phyloP scores from a whole-genome alignment of 306 rosid genomes.

The Comarum palustre region DNA sequence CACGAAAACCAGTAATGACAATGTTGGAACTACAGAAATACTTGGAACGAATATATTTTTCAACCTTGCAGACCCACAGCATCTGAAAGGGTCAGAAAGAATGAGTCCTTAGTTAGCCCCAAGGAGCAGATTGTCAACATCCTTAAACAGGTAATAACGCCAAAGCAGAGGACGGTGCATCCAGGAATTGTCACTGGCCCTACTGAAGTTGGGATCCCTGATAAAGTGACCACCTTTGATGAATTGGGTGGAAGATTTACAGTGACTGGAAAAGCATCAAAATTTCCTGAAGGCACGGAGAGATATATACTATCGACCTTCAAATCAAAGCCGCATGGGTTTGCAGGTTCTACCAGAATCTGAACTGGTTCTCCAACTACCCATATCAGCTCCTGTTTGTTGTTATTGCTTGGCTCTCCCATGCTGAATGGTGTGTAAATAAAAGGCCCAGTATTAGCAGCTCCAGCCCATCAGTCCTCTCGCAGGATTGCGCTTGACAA shows the following conservation, averaged over 20 bases:
- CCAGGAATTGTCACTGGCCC: conserved; percentile 85
- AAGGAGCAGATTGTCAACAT: conserved; percentile 93
- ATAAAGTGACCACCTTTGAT: conserved; percentile 80
- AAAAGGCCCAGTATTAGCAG: conserved; percentile 94
- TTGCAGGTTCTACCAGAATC: conserved; percentile 89
- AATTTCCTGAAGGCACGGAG: conserved; percentile 85
- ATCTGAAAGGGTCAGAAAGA: conserved; percentile 92
- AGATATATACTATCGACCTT: conserved; percentile 94
- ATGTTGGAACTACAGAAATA: conserved; percentile 73
- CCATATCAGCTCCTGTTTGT: conserved; percentile 84
- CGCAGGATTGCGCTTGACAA: conserved; percentile 82
- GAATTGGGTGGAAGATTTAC: conserved; percentile 86
- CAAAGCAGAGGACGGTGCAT: conserved; percentile 91
- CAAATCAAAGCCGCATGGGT: conserved; percentile 94
- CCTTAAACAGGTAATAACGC: conserved; percentile 89
- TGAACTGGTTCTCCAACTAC: conserved; percentile 91
- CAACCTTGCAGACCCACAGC: conserved; percentile 88
- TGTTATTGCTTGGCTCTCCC: conserved; percentile 68
- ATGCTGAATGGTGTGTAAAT: conserved; percentile 95
- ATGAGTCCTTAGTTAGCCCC: conserved; percentile 97
- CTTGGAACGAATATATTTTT: conserved; percentile 72
- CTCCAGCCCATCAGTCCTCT: conserved; percentile 97
- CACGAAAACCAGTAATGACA: conserved; percentile 70
- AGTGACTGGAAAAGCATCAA: conserved; percentile 84
- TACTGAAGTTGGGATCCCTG: conserved; percentile 86